Base-by-base conservation (phyloP, 257 asterid species). In the Nicotiana attenuata region DNA sequence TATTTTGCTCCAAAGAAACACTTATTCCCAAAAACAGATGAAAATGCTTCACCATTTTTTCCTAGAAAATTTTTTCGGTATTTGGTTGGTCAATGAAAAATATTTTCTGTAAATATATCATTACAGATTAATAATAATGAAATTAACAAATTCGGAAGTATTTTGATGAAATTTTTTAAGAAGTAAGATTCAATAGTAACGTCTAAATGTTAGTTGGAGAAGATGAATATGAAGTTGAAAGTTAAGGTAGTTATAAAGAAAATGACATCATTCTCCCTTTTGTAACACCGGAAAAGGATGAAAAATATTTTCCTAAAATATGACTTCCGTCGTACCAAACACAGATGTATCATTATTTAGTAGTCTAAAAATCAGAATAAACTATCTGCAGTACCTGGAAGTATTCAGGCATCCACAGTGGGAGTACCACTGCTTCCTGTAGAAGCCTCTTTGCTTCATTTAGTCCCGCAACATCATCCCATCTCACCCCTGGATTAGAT, bases 371-470 rank as follows among this genome's bases (percentile, higher is more conserved):
- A 14, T 53, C 59, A 53, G n/a, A 53, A 53, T 53, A 16, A 53
- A 5, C 17, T 53, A 53, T 53, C 0, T 53, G 59, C 57, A 35
- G 80, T 88, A 95, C 99, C 99, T 95, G 98, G 85, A 95, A 95
- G 87, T 95, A 95, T 84, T 95, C 99, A 55, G 99, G 99, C 97
- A 95, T 95, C 99, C 93, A 93, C 29, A 95, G 80, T 10, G 99
- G 99, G 84, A 95, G 99, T 84, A 95, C 98, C 83, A 95, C 98
- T 83, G 99, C 99, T 90, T 95, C 99, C 90, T 93, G 98, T 35
- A 93, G 82, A 87, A 93, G 97, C 85, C 99, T 87, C 85, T 95
- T 95, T 60, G 98, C 99, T 88, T 95, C 99, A 78, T 85, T 90
- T 77, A 95, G 89, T 81, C 99, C 99, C 55, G 99, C 99, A 69